Evolutionary conservation across 139 green algal species (phyloP).

Genomic region (Mychonastes homosphaera): DNA sequence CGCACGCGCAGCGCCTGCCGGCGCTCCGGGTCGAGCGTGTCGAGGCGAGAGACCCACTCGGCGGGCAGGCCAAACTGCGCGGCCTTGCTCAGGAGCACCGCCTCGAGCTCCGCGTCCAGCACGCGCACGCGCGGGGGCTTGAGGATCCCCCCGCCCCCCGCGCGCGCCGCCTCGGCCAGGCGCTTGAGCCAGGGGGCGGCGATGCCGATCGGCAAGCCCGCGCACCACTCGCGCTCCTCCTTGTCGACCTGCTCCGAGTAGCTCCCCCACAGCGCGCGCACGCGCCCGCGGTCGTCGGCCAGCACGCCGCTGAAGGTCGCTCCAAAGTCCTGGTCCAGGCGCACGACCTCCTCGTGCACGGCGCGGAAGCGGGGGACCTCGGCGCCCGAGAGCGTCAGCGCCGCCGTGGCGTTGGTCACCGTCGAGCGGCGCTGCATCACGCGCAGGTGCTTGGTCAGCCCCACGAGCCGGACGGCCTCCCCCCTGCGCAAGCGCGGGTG

Average conservation of each 20-base stretch:
- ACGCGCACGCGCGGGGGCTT: too few species aligned
- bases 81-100: conserved; percentile 71
- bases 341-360: conserved; percentile 82
- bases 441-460: conserved; percentile 53
- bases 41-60: conserved; percentile 58
- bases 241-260: conserved; percentile 70
- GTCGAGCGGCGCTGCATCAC: conserved; percentile 55
- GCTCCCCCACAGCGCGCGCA: conserved; percentile 67
- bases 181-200: conserved; percentile 52
- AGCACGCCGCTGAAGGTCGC: conserved; percentile 67
- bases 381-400: conserved; percentile 40
- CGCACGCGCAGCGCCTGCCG: conserved; percentile 68
- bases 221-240: conserved; percentile 59
- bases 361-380: conserved; percentile 68
- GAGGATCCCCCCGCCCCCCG: background rate
- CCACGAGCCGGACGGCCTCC: conserved; percentile 53
- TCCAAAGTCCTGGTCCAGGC: conserved; percentile 88
- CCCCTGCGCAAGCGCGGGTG: conserved; percentile 29
- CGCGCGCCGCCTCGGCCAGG: conserved; percentile 24
- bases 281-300: conserved; percentile 44
- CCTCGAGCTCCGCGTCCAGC: conserved; percentile 69
- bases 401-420: conserved; percentile 60
- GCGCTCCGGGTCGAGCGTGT: conserved; percentile 53
- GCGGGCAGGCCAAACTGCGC: conserved; percentile 55
- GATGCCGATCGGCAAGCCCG: conserved; percentile 44